phyloP scores from a whole-genome alignment of 768 basidiomycete species.

The Agrocybe praecox region DNA sequence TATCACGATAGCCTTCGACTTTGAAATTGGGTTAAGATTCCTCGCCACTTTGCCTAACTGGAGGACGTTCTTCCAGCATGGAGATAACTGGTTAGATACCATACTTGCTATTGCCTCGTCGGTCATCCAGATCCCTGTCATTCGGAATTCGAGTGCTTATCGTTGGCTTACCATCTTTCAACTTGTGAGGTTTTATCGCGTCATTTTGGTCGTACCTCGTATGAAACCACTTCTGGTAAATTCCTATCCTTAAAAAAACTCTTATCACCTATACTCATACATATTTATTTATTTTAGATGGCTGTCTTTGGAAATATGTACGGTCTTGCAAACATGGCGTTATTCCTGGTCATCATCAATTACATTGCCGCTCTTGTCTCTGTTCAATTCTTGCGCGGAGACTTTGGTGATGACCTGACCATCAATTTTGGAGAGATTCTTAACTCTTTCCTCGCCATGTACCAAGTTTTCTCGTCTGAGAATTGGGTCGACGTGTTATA shows the following conservation, averaged over 20 bases:
- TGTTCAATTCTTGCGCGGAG: conserved; percentile 85
- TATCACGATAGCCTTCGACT: conserved; percentile 82
- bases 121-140: conserved; percentile 83
- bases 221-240: conserved; percentile 86
- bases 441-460: conserved; percentile 85
- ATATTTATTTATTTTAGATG: conserved; percentile 45
- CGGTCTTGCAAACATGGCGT: conserved; percentile 87
- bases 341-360: conserved; percentile 89
- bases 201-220: conserved; percentile 86
- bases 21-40: conserved; percentile 83
- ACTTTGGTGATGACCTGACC: conserved; percentile 51
- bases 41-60: conserved; percentile 77
- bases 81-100: conserved; percentile 77
- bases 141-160: conserved; percentile 66
- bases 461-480: conserved; percentile 90
- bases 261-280: conserved; percentile 3
- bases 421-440: conserved; percentile 85
- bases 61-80: conserved; percentile 69
- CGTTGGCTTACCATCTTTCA: conserved; percentile 92
- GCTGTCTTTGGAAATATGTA: conserved; percentile 92
- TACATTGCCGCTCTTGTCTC: conserved; percentile 82
- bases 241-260: not conserved
- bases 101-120: conserved; percentile 73
- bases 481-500: conserved; percentile 89
- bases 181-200: conserved; percentile 85